phyloP scores from a whole-genome alignment of 306 rosid genomes.

The Inga laurina region DNA sequence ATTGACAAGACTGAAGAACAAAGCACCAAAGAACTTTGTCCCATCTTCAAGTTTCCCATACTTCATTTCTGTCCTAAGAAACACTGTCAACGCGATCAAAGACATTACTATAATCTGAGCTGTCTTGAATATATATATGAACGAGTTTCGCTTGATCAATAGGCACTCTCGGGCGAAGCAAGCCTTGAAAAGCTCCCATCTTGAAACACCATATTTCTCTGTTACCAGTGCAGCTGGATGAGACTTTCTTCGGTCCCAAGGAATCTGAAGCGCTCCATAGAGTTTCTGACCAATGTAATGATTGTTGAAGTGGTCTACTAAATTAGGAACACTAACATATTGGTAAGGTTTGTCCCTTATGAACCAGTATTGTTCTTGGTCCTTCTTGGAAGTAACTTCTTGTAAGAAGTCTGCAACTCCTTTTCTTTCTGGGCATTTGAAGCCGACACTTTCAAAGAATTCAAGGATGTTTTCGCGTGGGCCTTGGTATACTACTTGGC shows the following conservation, averaged over 20 bases:
- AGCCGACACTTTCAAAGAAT: conserved; percentile 63
- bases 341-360: conserved; percentile 52
- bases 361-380: conserved; percentile 79
- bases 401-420: conserved; percentile 77
- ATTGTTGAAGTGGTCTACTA: conserved; percentile 46
- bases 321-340: conserved; percentile 51
- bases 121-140: conserved; percentile 71
- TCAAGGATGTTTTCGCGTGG: conserved; percentile 53
- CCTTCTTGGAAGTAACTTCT: conserved; percentile 80
- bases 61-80: conserved; percentile 66
- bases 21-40: conserved; percentile 59
- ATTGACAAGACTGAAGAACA: conserved; percentile 66
- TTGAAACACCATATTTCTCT: conserved; percentile 65
- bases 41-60: conserved; percentile 64
- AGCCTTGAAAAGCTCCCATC: conserved; percentile 65
- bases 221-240: conserved; percentile 68
- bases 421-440: conserved; percentile 78
- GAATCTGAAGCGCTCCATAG: conserved; percentile 43
- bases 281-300: conserved; percentile 43
- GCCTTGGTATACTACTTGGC: conserved; percentile 77
- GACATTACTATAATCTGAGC: conserved; percentile 63
- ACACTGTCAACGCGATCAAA: conserved; percentile 64
- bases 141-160: conserved; percentile 61
- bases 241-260: conserved; percentile 47
- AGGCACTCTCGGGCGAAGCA: conserved; percentile 82